Evolutionary conservation across 1,284 basidiomycete genomes (phyloP), one percentile per base, ranked within the genome.

Genomic region (Ganoderma sinense): DNA sequence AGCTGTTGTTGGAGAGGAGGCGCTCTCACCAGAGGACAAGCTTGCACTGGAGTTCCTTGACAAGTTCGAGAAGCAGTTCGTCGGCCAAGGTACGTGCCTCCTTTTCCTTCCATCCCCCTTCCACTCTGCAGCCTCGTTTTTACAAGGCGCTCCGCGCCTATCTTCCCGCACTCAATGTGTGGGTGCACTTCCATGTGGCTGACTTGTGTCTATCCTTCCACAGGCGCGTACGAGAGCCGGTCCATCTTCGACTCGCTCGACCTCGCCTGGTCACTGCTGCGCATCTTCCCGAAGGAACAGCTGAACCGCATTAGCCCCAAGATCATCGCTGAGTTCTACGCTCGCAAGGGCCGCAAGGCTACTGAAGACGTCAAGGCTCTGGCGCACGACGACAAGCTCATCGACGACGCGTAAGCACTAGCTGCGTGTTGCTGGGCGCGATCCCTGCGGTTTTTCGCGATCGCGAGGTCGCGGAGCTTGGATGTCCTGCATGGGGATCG

Each of bases 211-310:
- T 29, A 14, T 61, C 23, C 29, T 60, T 10, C 33, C 31, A 61
- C 80, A 94, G 96, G 97, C 68, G 88, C 94, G 26, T 98, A 98
- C 83, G 98, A 99, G 85, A 93, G 96, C 63, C 91, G 98, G 70
- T 96, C 96, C 65, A 95, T 99, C 84, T 99, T 98, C 81, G 97
- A 99, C 77, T 97, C 96, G 67, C 89, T 99, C 68, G 98, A 99
- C 83, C 88, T 99, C 67, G 98, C 97, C 26, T 99, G 98, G 98
- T 94, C 94, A 41, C 84, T 99, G 69, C 88, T 99, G 75, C 93
- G 98, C 75, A 98, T 98, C 83, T 99, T 99, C 94, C 98, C 98
- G 76, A 97, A 98, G 85, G 97, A 99, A 84, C 95, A 97, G 83
- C 89, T 99, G 73, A 99, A 98, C 86, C 93, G 97, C 77, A 96